Base-by-base conservation (phyloP, 257 asterid genomes). In the Nicotiana knightiana region DNA sequence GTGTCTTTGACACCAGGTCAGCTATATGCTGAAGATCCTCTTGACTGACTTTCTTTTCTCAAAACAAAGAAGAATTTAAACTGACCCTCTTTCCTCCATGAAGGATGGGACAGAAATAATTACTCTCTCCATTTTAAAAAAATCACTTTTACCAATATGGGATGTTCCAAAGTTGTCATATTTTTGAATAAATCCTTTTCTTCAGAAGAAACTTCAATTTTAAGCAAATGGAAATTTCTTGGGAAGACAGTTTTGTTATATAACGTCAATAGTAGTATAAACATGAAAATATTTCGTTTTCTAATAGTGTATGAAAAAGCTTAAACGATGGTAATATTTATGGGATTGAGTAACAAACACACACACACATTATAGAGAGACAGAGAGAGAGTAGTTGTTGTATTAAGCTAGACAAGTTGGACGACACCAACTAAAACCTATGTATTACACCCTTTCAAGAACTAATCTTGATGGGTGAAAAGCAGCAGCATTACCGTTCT, bases 401-500 rank as follows among this genome's bases (percentile, higher is more conserved):
- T 70, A 28, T 39, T 2, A 11, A 71, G 1, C 28, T 43, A 71
- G 21, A 71, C 61, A 71, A 71, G 78, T 13, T 24, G 78, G 78
- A 46, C 11, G 21, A 46, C 33, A 21, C 78, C 37, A 43, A 71
- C 37, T 15, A 46, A 24, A 71, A 71, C 78, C 37, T 24, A 9
- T 13, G 51, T 64, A 63, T 32, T 62, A 24, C 55, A 54, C 67
- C 51, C 28, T 79, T 6, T 5, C 13, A 48, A 21, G 62, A 63
- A 39, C 10, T 63, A 46, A 48, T 16, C 18, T 81, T 0, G 53
- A 18, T 81, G 15, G 67, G 5, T 35, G 67, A 54, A 77, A 68
- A 59, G 66, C 59, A 57, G 80, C 80, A n/a, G 16, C 79, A 26
- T 73, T 86, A 88, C 91, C 93, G 63, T 86, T 90, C 82, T 90